Conservation (phyloP, 441 rosid genomes). For the Gossypium trilobum region DNA sequence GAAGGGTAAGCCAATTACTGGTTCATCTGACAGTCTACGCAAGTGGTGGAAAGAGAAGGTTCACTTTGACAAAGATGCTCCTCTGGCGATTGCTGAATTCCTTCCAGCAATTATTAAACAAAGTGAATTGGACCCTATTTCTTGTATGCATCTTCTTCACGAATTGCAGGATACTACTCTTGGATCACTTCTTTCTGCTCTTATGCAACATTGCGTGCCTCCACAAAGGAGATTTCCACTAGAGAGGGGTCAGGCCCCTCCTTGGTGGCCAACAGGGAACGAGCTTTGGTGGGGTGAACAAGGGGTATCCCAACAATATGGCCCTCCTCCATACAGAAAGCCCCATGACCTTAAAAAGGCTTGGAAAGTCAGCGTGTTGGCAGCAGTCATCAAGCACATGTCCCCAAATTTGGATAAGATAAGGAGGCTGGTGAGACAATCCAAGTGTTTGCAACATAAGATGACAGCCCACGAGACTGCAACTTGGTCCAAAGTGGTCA, state of each 20-base stretch:
- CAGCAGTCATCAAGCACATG: slow-evolving; percentile 58
- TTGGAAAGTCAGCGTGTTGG: slow-evolving; percentile 58
- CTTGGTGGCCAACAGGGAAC: slow-evolving; percentile 59
- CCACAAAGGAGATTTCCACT: slow-evolving; percentile 49
- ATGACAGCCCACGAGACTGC: slow-evolving; percentile 35
- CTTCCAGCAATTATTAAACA: slow-evolving; percentile 11
- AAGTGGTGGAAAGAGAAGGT: slow-evolving; percentile 60
- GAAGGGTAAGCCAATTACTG: slow-evolving; percentile 52
- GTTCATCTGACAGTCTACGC: slow-evolving; percentile 52
- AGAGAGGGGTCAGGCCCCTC: slow-evolving; percentile 47
- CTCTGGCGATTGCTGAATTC: slow-evolving; percentile 32
- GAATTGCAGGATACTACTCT: slow-evolving; percentile 55
- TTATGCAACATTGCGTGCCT: slow-evolving; percentile 57
- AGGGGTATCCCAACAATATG: slow-evolving; percentile 41
- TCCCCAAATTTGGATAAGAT: slow-evolving; percentile 33
- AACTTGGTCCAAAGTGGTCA: slow-evolving; percentile 30
- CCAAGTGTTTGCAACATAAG: slow-evolving; percentile 40
- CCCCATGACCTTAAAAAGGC: slow-evolving; percentile 24
- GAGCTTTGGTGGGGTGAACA: slow-evolving; percentile 64
- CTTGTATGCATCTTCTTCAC: slow-evolving; percentile 39
- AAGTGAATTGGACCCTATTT: slow-evolving; percentile 21
- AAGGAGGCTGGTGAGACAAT: slow-evolving; percentile 29
- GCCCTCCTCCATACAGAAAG: slow-evolving; percentile 56
- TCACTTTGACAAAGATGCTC: slow-evolving; percentile 42
- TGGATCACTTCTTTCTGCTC: slow-evolving; percentile 53